phyloP scores from a whole-genome alignment of 1,284 basidiomycete species.

The Melampsora larici-populina region DNA sequence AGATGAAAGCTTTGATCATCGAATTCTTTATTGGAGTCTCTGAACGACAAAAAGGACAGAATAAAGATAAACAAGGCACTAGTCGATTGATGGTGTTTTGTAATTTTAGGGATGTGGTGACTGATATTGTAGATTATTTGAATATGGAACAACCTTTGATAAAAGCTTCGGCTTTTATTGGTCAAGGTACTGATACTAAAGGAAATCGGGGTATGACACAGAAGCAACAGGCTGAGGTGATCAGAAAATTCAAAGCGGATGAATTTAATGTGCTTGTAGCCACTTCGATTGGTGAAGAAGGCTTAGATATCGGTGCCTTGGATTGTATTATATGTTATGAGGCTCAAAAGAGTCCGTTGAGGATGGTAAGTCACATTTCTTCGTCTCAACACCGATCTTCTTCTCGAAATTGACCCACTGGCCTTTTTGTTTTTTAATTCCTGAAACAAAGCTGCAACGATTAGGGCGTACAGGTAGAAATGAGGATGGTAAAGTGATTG shows the following conservation, averaged over 20 bases:
- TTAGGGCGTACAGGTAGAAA: constrained; percentile 94
- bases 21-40: constrained; percentile 71
- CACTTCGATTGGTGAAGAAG: constrained; percentile 97
- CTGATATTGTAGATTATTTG: constrained; percentile 71
- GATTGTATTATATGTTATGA: constrained; percentile 97
- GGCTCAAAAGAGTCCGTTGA: constrained; percentile 89
- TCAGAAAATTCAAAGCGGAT: constrained; percentile 63
- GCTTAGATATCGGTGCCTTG: constrained; percentile 98
- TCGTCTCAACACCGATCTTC: not conserved
- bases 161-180: constrained; percentile 78
- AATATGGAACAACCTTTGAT: constrained; percentile 70
- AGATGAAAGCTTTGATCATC: constrained; percentile 69
- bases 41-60: constrained; percentile 58
- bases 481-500: constrained; percentile 81
- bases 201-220: constrained; percentile 85
- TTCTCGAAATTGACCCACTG: not conserved
- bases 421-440: not conserved
- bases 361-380: constrained; percentile 69
- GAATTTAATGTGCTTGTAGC: constrained; percentile 90
- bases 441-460: constrained; percentile 73
- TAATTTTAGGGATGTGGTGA: constrained; percentile 79
- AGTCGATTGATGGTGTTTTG: constrained; percentile 96
- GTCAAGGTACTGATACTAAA: constrained; percentile 79
- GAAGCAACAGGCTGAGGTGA: constrained; percentile 81
- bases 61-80: constrained; percentile 53